Conservation (phyloP, 108 stramenopile species). For the Schizochytrium sp. region DNA sequence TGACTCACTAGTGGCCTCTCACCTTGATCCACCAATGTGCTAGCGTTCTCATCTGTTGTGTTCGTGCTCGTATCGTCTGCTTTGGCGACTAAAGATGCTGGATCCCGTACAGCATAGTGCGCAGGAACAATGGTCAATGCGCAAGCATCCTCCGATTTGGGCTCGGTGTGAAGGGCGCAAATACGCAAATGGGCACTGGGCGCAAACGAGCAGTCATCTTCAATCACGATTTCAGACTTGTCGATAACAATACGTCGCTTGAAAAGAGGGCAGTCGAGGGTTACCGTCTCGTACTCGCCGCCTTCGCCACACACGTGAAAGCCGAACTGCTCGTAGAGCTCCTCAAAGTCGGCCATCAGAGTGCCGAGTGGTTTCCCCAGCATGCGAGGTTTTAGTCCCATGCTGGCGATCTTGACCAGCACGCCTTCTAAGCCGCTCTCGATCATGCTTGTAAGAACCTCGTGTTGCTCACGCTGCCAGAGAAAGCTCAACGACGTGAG, state of each 20-base stretch:
- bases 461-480: slow-evolving; percentile 55
- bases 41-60: background rate
- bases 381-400: slow-evolving; percentile 43
- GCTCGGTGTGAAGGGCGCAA: slow-evolving; percentile 62
- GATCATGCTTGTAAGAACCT: slow-evolving; percentile 41
- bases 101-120: background rate
- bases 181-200: slow-evolving; percentile 70
- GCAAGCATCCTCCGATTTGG: slow-evolving; percentile 35
- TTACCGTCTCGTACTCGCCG: slow-evolving; percentile 94
- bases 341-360: slow-evolving; percentile 21
- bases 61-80: background rate
- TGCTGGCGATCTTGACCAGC: slow-evolving; percentile 42
- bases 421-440: slow-evolving; percentile 33
- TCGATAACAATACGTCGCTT: slow-evolving; percentile 68
- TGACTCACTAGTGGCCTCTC: background rate
- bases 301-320: slow-evolving; percentile 94
- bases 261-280: slow-evolving; percentile 73
- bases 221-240: slow-evolving; percentile 39
- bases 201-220: slow-evolving; percentile 59
- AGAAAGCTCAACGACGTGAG: slow-evolving; percentile 73
- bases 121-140: background rate
- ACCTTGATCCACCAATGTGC: background rate
- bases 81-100: background rate
- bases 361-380: slow-evolving; percentile 31
- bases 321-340: slow-evolving; percentile 65